phyloP scores from a whole-genome alignment of 108 stramenopile species.

The Pseudonitzschia pungens region DNA sequence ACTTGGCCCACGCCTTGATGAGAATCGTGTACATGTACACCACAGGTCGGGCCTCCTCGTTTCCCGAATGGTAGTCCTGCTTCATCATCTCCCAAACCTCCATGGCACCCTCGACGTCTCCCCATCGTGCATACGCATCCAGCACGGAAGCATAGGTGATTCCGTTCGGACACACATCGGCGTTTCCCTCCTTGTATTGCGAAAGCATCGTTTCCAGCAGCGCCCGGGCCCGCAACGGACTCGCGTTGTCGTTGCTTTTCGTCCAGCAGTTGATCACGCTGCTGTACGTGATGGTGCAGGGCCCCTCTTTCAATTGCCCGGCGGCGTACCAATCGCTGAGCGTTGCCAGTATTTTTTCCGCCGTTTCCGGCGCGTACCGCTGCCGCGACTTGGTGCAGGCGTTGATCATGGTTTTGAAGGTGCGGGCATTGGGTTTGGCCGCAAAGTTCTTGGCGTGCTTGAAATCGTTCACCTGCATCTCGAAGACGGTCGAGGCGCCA shows the following conservation, averaged over 20 bases:
- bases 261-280: constrained; percentile 9
- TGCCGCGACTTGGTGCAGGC: background rate
- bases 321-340: background rate
- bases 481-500: background rate
- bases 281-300: background rate
- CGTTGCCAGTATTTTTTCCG: constrained; percentile 1
- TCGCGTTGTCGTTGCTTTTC: background rate
- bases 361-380: background rate
- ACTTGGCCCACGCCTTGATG: constrained; percentile 2
- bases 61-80: background rate
- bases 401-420: constrained; percentile 9
- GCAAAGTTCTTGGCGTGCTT: background rate
- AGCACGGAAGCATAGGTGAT: constrained; percentile 8
- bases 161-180: background rate
- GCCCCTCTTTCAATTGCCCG: background rate
- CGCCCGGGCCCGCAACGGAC: background rate
- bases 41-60: background rate
- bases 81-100: constrained; percentile 3
- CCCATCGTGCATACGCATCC: constrained; percentile 8
- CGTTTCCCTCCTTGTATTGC: background rate
- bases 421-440: background rate
- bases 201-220: background rate
- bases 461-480: constrained; percentile 4
- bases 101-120: background rate
- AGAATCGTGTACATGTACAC: constrained; percentile 1